Evolutionary conservation across 2,329 filamentous ascomycete genomes (phyloP).

Genomic region (Neonectria sp.): DNA sequence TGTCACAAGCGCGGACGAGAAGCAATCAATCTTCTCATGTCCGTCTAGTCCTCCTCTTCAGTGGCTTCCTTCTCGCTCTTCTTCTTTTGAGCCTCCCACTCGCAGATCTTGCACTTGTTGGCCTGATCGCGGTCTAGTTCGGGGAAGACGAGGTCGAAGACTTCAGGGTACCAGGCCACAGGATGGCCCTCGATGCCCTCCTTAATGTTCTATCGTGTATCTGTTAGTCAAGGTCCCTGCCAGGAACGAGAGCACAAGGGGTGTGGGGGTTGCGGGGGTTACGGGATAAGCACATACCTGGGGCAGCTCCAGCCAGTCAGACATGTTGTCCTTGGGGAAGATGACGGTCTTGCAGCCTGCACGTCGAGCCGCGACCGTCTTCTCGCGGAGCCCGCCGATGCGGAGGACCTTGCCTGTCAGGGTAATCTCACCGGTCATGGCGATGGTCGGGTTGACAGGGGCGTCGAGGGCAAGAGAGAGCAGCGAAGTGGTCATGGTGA

Average conservation of each 20-base stretch:
- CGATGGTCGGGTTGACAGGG: constrained; percentile 86
- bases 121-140: constrained; percentile 81
- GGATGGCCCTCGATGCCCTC: constrained; percentile 93
- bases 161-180: constrained; percentile 93
- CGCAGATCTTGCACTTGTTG: constrained; percentile 79
- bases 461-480: constrained; percentile 87
- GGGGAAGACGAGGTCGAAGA: constrained; percentile 93
- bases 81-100: constrained; percentile 66
- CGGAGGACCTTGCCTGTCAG: constrained; percentile 96
- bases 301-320: constrained; percentile 96
- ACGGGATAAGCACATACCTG: constrained; percentile 76
- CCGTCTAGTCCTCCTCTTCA: constrained; percentile 53
- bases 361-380: constrained; percentile 94
- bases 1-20: background rate
- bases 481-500: constrained; percentile 97
- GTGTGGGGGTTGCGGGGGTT: constrained; percentile 5
- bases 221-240: constrained; percentile 30
- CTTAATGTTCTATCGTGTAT: constrained; percentile 87
- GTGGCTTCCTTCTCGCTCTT: constrained; percentile 55
- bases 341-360: constrained; percentile 95
- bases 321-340: constrained; percentile 95
- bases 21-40: constrained; percentile 11
- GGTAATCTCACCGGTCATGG: constrained; percentile 98
- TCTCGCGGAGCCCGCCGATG: constrained; percentile 94
- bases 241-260: background rate